Evolutionary conservation across 192 early-diverging fungal genomes (phyloP).

Genomic region (Funneliformis mosseae): DNA sequence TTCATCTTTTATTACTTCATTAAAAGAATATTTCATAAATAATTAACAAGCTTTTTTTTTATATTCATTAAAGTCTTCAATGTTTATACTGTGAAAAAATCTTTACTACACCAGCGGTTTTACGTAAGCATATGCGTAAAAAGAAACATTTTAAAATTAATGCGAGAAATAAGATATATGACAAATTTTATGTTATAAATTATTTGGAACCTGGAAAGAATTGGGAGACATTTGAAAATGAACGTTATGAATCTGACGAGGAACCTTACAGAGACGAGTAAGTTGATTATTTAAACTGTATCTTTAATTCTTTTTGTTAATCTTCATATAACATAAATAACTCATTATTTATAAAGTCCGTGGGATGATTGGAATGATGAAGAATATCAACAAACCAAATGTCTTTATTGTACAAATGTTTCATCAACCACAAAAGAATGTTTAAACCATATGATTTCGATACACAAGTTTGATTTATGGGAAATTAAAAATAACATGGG

Average conservation of each 20-base stretch:
- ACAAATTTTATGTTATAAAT: constrained; percentile 94
- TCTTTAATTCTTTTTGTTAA: not conserved
- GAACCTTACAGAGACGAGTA: constrained; percentile 63
- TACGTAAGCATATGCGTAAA: constrained; percentile 97
- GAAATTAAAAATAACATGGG: constrained; percentile 48
- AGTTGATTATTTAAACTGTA: constrained; percentile 40
- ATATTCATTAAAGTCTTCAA: constrained; percentile 51
- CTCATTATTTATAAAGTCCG: constrained; percentile 46
- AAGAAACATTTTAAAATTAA: constrained; percentile 98
- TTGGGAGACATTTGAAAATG: constrained; percentile 87
- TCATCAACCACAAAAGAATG: constrained; percentile 61
- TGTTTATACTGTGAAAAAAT: constrained; percentile 95
- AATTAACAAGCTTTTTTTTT: not conserved
- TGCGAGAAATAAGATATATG: constrained; percentile 85
- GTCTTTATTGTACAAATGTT: constrained; percentile 77
- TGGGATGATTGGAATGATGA: constrained; percentile 85
- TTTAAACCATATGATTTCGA: constrained; percentile 71
- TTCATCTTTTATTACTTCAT: not conserved
- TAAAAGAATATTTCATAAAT: not conserved
- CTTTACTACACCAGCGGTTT: constrained; percentile 82
- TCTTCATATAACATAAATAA: not conserved
- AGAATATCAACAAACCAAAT: constrained; percentile 66
- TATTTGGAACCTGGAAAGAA: constrained; percentile 89
- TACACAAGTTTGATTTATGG: constrained; percentile 78
- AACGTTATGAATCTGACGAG: constrained; percentile 75